Evolutionary conservation across 345 rosid genomes (phyloP).

Genomic region (Carallia brachiata): DNA sequence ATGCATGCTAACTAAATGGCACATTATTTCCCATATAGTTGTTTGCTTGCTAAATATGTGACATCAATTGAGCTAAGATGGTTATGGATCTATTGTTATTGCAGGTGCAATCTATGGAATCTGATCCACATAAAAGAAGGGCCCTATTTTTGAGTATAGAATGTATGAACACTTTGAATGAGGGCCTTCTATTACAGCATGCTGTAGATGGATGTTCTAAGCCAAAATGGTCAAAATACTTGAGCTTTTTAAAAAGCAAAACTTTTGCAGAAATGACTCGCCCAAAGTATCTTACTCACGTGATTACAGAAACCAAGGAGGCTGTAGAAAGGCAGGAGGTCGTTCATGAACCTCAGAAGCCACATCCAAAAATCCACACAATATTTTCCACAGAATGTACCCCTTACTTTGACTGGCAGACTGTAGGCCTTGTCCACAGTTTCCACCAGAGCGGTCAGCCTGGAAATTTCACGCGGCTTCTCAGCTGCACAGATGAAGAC

Average conservation of each 20-base stretch:
- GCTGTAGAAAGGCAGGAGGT: constrained; percentile 30
- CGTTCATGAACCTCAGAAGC: constrained; percentile 42
- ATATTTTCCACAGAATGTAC: constrained; percentile 93
- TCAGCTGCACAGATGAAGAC: constrained; percentile 91
- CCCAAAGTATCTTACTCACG: constrained; percentile 58
- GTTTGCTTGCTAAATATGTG: not conserved
- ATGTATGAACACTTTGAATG: constrained; percentile 86
- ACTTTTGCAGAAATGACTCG: constrained; percentile 76
- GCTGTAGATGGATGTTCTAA: constrained; percentile 74
- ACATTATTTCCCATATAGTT: not conserved
- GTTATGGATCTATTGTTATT: not conserved
- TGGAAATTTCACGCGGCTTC: constrained; percentile 90
- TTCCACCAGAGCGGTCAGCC: constrained; percentile 90
- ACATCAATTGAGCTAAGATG: constrained; percentile 1
- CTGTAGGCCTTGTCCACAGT: constrained; percentile 94
- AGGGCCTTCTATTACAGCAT: constrained; percentile 79
- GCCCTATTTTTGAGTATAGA: constrained; percentile 67
- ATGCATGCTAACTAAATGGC: not conserved
- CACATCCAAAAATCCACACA: constrained; percentile 82
- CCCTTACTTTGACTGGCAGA: constrained; percentile 96
- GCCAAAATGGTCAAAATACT: constrained; percentile 82
- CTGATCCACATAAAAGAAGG: constrained; percentile 53
- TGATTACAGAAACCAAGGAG: constrained; percentile 33
- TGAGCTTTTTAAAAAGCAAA: constrained; percentile 92
- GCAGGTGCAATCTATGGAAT: constrained; percentile 72